Conservation (phyloP, 2,329 filamentous ascomycete species). For the Sarocladium kiliense region DNA sequence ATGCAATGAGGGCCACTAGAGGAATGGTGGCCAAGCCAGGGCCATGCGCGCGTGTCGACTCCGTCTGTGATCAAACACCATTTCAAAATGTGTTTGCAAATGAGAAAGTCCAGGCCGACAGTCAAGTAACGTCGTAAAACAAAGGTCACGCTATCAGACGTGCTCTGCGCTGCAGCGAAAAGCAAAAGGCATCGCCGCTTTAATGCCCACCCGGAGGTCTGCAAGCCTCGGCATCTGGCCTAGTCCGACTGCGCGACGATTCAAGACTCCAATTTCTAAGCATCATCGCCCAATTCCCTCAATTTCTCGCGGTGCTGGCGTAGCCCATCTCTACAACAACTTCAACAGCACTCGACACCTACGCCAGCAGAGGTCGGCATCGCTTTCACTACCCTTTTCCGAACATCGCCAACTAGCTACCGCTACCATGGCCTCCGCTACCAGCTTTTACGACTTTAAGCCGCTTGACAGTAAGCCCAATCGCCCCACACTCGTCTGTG, state of each 20-base stretch:
- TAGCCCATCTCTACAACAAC: not conserved
- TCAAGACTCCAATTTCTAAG: not conserved
- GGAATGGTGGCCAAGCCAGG: too few species aligned
- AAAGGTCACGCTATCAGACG: too few species aligned
- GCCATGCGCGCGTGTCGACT: too few species aligned
- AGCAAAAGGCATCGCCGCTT: not conserved
- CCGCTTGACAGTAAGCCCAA: constrained; percentile 66
- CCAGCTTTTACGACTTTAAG: constrained; percentile 75
- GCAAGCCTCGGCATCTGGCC: constrained; percentile 2
- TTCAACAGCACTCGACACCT: not conserved
- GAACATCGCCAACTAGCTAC: too few species aligned
- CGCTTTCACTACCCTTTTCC: not conserved
- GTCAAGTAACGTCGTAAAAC: too few species aligned
- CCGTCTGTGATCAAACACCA: too few species aligned
- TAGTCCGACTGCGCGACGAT: not conserved
- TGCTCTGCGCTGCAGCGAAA: too few species aligned
- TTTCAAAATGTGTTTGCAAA: too few species aligned
- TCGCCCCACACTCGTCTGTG: constrained; percentile 4
- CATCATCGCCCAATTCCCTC: constrained; percentile 4
- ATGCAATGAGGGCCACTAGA: too few species aligned
- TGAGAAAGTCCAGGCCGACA: too few species aligned
- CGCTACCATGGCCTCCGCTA: constrained; percentile 33
- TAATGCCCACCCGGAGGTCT: not conserved
- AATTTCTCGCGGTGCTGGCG: not conserved
- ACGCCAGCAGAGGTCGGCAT: not conserved